Base-by-base conservation (phyloP, 1,284 basidiomycete genomes). In the Sutorius eximius region DNA sequence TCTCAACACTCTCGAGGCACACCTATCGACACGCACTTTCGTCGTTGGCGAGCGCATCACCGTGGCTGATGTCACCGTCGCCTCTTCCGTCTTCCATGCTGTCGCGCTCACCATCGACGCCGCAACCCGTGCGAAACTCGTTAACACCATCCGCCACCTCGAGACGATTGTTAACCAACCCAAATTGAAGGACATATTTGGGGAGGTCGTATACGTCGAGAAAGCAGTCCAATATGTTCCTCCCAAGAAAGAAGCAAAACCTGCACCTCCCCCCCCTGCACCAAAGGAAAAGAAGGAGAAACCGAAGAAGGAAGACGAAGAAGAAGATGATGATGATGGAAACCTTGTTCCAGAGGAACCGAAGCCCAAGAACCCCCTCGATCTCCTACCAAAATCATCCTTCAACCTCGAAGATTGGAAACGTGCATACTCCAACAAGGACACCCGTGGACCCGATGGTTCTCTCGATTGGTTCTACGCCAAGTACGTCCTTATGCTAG, bases 341-440 rank as follows among this genome's bases (percentile, higher is more conserved):
- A 83, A 83, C 61, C 77, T 82, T 46, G 71, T 79, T 27, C 78
- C 79, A 24, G 81, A 83, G 53, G 83, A 85, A 69, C 85, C 87
- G 64, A 89, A 96, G 76, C 82, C 78, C 55, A 95, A 95, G 85
- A 97, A 98, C 83, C 95, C 95, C 32, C 86, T 97, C 51, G 96
- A 98, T 62, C 81, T 82, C 58, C 84, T 97, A 53, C 93, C 95
- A 63, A 96, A 96, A 78, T 93, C 91, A 18, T 77, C 82, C 15
- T 91, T 98, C 80, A 94, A 95, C 79, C 87, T 98, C 55, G 95
- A 98, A 75, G 95, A 98, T 77, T 97, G 93, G 92, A 98, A 98
- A 79, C 87, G 94, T 51, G 88, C 91, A 56, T 98, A 98, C 82
- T 97, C 94, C 65, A 98, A 98, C 88, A 88, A 90, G 75, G 95